Evolutionary conservation across 2,329 filamentous ascomycete genomes (phyloP), one percentile per base, ranked within the genome.

Genomic region (Didymella lethalis): DNA sequence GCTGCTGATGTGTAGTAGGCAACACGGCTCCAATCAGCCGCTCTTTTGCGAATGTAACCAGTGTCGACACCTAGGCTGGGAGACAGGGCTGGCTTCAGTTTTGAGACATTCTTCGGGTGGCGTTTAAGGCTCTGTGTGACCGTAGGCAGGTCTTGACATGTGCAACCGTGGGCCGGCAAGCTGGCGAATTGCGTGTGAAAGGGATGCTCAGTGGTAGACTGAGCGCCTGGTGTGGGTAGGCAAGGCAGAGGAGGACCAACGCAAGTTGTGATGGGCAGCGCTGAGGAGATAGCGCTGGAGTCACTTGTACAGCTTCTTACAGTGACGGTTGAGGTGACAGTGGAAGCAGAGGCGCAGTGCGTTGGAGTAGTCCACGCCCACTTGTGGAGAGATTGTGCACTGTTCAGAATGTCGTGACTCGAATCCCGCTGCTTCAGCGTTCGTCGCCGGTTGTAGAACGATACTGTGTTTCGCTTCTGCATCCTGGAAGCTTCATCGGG

Each of bases 1-100:
- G 67, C 64, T 51, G 68, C 69, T 7, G 83, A 77, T 51, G 80
- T 73, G 64, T 85, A 85, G 67, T 82, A 84, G 26, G 79, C 79
- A 50, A 81, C 76, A 36, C 82, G 78, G 45, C 66, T 71, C 77
- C 81, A 85, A 34, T 61, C 61, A 40, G 57, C 63, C 50, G 63
- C 62, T 25, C 57, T 48, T 45, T 54, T 61, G 48, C 10, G 50
- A 4, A 55, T 23, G 3, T 46, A 26, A 14, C 41, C 40, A 10
- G 34, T 34, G 16, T 38, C 48, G 25, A 28, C 16, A 29, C 20
- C 7, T 12, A 31, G 45, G 6, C 14, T 40, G 34, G 32, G 23
- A 6, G 25, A n/a, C 12, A 44, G 45, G n/a, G 28, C 14, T 18
- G 47, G 14, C 14, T 4, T 29, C 3, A 26, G 16, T 3, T 1